Conservation (phyloP, 2,329 filamentous ascomycete species). For the Pezicula neosporulosa region DNA sequence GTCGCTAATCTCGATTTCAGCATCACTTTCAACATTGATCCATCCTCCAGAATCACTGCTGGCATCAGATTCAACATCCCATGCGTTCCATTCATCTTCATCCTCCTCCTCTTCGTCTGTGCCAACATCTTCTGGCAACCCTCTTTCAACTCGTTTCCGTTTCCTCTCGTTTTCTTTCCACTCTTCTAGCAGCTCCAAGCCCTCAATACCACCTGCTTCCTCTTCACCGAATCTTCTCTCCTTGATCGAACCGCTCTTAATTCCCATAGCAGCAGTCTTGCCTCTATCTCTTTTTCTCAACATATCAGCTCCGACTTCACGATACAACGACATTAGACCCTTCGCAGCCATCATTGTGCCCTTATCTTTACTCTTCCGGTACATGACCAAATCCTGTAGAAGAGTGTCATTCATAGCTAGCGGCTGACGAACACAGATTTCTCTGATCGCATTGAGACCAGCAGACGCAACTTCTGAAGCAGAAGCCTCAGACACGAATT, state of each 20-base stretch:
- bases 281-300: constrained; percentile 87
- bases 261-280: constrained; percentile 81
- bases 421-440: constrained; percentile 89
- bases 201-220: constrained; percentile 78
- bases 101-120: constrained; percentile 59
- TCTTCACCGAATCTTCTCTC: constrained; percentile 82
- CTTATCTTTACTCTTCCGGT: constrained; percentile 97
- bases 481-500: constrained; percentile 94
- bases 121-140: constrained; percentile 58
- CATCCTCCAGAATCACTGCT: constrained; percentile 67
- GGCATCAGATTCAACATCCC: constrained; percentile 50
- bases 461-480: constrained; percentile 88
- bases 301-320: constrained; percentile 86
- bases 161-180: constrained; percentile 91
- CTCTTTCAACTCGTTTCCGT: constrained; percentile 67
- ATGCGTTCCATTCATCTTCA: constrained; percentile 55
- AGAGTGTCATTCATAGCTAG: constrained; percentile 95
- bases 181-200: constrained; percentile 83
- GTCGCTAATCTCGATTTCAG: constrained; percentile 72
- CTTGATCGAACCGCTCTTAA: constrained; percentile 72
- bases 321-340: constrained; percentile 83
- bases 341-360: constrained; percentile 98
- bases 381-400: constrained; percentile 93
- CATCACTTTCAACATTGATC: constrained; percentile 86
- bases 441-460: constrained; percentile 89